phyloP scores from a whole-genome alignment of 164 flowering plant genomes.

The Sedum album region DNA sequence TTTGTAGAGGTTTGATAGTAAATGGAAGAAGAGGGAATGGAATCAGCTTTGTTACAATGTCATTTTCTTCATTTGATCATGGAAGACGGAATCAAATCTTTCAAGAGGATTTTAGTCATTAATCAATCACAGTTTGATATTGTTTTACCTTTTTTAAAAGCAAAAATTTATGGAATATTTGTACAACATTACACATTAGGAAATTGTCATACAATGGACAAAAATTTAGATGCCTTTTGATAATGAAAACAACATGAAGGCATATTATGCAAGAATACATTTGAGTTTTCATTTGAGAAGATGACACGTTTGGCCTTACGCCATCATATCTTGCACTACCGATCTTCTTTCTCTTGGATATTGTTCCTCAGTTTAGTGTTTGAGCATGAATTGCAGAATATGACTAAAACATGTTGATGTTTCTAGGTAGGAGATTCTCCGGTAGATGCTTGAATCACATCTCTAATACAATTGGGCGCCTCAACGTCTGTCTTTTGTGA shows the following conservation, averaged over 20 bases:
- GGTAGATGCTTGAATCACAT: too few species aligned
- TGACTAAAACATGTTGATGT: too few species aligned
- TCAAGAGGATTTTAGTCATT: not conserved
- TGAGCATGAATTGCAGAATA: too few species aligned
- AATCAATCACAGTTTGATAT: not conserved
- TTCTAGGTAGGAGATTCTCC: not conserved
- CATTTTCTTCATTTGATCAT: not conserved
- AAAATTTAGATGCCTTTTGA: not conserved
- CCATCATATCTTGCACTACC: not conserved
- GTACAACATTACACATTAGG: not conserved
- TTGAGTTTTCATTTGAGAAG: not conserved
- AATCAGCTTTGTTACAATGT: not conserved
- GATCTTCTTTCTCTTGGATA: not conserved
- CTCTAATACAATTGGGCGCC: not conserved
- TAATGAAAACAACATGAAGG: not conserved
- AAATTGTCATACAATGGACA: not conserved
- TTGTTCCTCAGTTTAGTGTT: too few species aligned
- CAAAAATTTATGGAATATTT: not conserved
- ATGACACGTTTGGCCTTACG: not conserved
- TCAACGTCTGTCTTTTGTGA: not conserved
- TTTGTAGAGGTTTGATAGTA: not conserved
- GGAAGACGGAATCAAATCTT: slow-evolving; percentile 3
- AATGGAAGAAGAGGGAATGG: not conserved
- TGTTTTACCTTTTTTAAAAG: not conserved
- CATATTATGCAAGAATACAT: not conserved